phyloP scores from a whole-genome alignment of 768 basidiomycete species.

The Filobasidium wieringae region DNA sequence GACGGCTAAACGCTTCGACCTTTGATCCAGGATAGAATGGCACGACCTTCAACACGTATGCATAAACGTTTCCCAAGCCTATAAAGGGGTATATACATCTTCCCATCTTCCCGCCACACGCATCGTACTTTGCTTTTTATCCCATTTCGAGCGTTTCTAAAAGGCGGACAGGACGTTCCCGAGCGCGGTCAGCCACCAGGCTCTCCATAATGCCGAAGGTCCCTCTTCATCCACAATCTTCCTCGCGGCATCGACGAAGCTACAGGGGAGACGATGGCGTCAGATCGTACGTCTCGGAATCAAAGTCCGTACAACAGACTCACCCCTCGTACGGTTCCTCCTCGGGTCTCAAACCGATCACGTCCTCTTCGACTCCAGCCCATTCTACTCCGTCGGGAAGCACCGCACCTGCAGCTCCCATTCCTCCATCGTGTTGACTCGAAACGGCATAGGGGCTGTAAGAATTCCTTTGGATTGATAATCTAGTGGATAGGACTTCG shows the following conservation, averaged over 20 bases:
- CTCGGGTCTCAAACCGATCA: constrained; percentile 37
- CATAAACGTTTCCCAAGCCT: no score
- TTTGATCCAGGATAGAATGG: no score
- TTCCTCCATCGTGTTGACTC: constrained; percentile 6
- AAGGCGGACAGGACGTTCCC: constrained; percentile 20
- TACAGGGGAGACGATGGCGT: background rate
- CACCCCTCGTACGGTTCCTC: constrained; percentile 34
- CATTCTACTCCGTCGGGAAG: constrained; percentile 31
- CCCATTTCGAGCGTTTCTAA: no score
- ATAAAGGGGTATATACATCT: no score
- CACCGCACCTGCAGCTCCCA: background rate
- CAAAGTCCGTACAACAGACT: background rate
- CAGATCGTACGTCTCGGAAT: background rate
- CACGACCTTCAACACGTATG: no score
- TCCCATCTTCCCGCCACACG: no score
- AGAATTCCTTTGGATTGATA: constrained; percentile 34
- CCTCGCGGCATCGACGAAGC: constrained; percentile 29
- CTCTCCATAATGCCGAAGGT: constrained; percentile 30
- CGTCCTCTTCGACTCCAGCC: constrained; percentile 36
- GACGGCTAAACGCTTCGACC: no score
- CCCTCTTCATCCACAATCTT: constrained; percentile 37
- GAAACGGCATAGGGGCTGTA: constrained; percentile 15
- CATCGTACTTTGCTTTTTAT: no score
- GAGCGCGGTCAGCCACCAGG: constrained; percentile 36
- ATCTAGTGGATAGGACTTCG: constrained; percentile 33